phyloP scores from a whole-genome alignment of 257 asterid genomes.

The Salvia miltiorrhiza region DNA sequence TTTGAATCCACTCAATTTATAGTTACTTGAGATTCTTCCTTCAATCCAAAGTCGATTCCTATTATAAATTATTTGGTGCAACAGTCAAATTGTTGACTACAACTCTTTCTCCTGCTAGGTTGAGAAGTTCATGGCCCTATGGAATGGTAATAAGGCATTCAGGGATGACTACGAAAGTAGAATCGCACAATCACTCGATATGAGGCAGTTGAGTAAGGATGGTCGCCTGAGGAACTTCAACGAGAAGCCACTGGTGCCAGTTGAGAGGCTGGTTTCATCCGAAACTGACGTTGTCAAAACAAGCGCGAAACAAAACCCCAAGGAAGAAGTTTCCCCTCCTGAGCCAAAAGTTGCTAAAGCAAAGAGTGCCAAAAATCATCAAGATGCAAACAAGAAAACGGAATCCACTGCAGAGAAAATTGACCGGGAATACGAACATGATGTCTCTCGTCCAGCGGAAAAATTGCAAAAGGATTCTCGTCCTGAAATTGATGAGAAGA shows the following conservation, averaged over 20 bases:
- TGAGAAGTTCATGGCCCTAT: conserved; percentile 61
- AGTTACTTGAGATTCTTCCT: too few species aligned
- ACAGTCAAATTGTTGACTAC: too few species aligned
- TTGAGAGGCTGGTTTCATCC: conserved; percentile 34
- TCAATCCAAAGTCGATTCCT: too few species aligned
- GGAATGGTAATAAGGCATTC: conserved; percentile 51
- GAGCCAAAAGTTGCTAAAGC: conserved; percentile 38
- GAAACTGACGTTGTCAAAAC: conserved; percentile 41
- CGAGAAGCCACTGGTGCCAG: conserved; percentile 63
- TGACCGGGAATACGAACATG: conserved; percentile 34
- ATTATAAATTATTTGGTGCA: too few species aligned
- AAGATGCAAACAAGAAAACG: conserved; percentile 42
- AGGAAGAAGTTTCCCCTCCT: conserved; percentile 37
- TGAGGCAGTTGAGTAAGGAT: conserved; percentile 67
- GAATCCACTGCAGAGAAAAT: conserved; percentile 22
- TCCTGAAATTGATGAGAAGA: conserved; percentile 57
- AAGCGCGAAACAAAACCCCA: conserved; percentile 33
- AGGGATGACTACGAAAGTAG: conserved; percentile 73
- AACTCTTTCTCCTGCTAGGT: conserved; percentile 33
- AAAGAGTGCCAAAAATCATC: conserved; percentile 36
- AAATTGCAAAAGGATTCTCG: conserved; percentile 29
- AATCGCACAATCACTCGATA: conserved; percentile 65
- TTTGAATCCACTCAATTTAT: not conserved
- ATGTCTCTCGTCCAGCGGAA: conserved; percentile 26
- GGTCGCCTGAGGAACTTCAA: conserved; percentile 67